Base-by-base conservation (phyloP, 371 early-diverging fungal species). In the Mucor irregularis region DNA sequence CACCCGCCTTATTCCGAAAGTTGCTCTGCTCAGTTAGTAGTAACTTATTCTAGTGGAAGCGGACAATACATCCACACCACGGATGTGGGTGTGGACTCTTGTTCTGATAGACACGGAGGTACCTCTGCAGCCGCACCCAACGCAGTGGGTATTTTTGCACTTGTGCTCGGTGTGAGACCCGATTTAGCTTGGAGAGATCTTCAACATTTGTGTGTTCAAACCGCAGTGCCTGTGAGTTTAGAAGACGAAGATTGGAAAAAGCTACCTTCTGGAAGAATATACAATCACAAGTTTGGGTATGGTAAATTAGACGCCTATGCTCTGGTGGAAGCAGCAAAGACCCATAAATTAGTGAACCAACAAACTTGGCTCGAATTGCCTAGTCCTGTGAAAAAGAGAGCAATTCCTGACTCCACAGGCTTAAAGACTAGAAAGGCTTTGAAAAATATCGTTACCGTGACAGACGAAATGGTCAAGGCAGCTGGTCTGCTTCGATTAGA, bases 121-220 rank as follows among this genome's bases (percentile, higher is more conserved):
- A 98, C 99, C 0, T 96, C 96, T 3, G 99, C 99, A 2, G 98
- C 99, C 1, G 98, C 98, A 0, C 99, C 99, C 10, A 71, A 96
- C 57, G 96, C 89, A 6, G 92, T 94, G 0, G 99, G 95, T 37
- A 82, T 97, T n/a, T 87, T 88, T 72, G 94, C 99, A 0, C 85
- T 98, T 30, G 96, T 89, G 0, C 71, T 97, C 14, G 88, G 90
- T 25, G 84, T 85, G 8, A 79, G 88, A 1, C 95, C 96, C 9
- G 96, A 98, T 40, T 75, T 98, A 26, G 85, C 85, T 25, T 97
- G 97, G 97, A 76, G 98, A 38, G 97, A 97, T 63, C 55, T 94
- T 16, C 96, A 96, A 71, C 85, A 91, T 35, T 69, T 98, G 11
- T 76, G 88, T 17, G 85, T 97, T 4, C 78, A 84, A 4, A 84